These are phyloP conservation scores for Neonectria hederae DNA, from an alignment of 2,329 filamentous ascomycete genomes.

Conservation along the genomic window DNA sequence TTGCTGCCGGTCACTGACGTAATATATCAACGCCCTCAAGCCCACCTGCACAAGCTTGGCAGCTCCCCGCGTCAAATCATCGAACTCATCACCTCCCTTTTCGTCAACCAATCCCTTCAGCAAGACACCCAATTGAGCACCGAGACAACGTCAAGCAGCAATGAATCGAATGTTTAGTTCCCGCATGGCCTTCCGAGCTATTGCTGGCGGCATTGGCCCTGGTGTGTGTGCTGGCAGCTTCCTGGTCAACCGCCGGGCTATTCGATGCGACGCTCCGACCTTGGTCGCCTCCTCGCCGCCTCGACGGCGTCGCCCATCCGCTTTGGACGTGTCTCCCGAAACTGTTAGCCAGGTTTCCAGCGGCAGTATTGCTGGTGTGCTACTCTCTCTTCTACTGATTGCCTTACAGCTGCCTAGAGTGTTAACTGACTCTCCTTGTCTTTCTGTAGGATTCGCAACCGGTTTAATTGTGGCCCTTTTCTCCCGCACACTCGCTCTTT, in stretches of 20 bases:
- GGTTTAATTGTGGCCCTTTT: constrained; percentile 75
- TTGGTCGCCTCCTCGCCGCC: constrained; percentile 28
- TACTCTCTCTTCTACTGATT: not conserved
- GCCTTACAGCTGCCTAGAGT: not conserved
- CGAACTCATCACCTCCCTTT: not conserved
- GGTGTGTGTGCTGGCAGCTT: constrained; percentile 41
- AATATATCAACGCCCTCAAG: not conserved
- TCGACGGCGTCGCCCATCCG: constrained; percentile 21
- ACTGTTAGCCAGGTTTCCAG: constrained; percentile 61
- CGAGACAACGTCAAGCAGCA: not conserved
- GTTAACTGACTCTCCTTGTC: not conserved
- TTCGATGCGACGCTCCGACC: constrained; percentile 44
- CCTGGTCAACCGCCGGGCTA: constrained; percentile 36
- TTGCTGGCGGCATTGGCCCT: constrained; percentile 43
- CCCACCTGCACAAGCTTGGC: constrained; percentile 9
- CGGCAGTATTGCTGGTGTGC: constrained; percentile 62
- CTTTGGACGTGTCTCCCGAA: constrained; percentile 40
- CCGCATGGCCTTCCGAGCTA: constrained; percentile 35
- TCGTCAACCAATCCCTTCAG: not conserved
- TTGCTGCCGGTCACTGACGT: constrained; percentile 33
- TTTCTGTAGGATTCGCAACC: constrained; percentile 63
- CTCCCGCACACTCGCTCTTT: constrained; percentile 73
- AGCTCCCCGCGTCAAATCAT: not conserved
- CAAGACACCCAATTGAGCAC: not conserved
- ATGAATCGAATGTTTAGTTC: constrained; percentile 40